A percentile compares a stretch with the other conserved stretches of the same genome.
Conservation (phyloP, 768 basidiomycete genomes). For the Rhizopogon rudus region DNA sequence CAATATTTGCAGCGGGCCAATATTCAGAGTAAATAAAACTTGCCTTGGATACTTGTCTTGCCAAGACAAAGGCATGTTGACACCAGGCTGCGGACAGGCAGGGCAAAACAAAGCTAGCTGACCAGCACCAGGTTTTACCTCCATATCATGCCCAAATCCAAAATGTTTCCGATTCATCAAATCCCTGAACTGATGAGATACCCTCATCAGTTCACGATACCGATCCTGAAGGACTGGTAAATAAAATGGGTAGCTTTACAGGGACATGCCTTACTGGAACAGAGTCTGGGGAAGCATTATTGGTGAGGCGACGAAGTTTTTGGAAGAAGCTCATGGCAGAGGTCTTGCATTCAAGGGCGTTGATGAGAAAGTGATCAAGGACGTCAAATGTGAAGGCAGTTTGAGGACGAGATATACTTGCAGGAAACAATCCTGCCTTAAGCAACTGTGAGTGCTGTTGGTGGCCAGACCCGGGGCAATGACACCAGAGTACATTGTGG, state of each 20-base stretch:
- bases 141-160: constrained; percentile 9
- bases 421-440: too few species aligned
- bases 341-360: constrained; percentile 8
- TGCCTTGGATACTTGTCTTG: constrained; percentile 3
- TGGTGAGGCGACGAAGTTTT: too few species aligned
- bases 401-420: too few species aligned
- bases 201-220: constrained; percentile 9
- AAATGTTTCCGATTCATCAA: background rate
- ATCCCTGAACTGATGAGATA: background rate
- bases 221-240: constrained; percentile 4
- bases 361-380: background rate
- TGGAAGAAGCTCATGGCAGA: background rate
- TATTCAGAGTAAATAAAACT: background rate
- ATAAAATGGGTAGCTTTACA: too few species aligned
- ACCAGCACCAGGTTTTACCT: background rate
- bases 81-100: constrained; percentile 21
- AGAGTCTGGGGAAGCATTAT: too few species aligned
- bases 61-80: constrained; percentile 23
- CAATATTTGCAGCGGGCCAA: too few species aligned
- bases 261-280: too few species aligned
- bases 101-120: constrained; percentile 19
- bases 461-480: background rate
- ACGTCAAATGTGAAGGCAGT: constrained; percentile 1
- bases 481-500: constrained; percentile 1
- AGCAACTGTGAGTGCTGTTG: background rate